These are phyloP conservation scores for Forsythia suspensa DNA, from an alignment of 257 asterid genomes.

Conservation along the genomic window DNA sequence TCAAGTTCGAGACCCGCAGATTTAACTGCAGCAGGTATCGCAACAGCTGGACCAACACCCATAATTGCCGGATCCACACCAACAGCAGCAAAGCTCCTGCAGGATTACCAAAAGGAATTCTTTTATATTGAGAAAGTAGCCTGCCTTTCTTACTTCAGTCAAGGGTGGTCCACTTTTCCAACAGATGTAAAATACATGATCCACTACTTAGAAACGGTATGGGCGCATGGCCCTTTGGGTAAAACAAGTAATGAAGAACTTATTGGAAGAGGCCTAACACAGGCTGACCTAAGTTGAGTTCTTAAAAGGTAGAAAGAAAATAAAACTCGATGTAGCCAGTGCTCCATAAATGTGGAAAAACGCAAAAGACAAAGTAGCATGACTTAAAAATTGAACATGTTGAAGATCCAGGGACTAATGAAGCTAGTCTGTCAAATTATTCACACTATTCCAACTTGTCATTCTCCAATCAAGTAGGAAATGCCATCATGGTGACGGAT, in stretches of 20 bases:
- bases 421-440: conserved; percentile 11
- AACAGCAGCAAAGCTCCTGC: conserved; percentile 92
- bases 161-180: neutral
- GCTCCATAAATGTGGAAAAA: neutral
- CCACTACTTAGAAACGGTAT: neutral
- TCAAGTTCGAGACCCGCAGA: conserved; percentile 93
- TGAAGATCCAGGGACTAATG: neutral
- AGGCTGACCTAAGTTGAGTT: neutral
- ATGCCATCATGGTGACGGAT: neutral
- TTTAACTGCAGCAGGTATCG: conserved; percentile 97
- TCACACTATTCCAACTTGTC: neutral
- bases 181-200: neutral
- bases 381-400: neutral
- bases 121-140: neutral
- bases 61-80: conserved; percentile 99
- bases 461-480: neutral
- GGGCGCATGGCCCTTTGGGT: neutral
- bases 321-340: neutral
- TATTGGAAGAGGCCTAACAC: neutral
- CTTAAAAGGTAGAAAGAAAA: neutral
- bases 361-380: neutral
- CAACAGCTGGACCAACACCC: conserved; percentile 99
- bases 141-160: neutral
- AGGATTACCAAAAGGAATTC: conserved; percentile 14
- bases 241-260: neutral